These are phyloP conservation scores for Ceratocystis ficicola DNA, from an alignment of 2,329 filamentous ascomycete genomes.

Conservation along the genomic window DNA sequence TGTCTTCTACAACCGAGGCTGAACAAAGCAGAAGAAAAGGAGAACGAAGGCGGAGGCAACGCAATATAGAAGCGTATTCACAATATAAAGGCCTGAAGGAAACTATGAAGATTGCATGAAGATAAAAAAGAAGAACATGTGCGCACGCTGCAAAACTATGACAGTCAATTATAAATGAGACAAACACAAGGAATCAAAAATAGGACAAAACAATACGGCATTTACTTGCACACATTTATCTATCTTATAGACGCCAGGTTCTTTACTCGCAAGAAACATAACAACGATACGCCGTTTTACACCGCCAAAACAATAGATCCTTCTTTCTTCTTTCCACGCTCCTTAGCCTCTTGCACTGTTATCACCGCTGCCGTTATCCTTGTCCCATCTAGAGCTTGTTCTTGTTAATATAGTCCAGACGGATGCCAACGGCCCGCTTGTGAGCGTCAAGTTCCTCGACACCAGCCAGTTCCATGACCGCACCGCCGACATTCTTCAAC, in stretches of 20 bases:
- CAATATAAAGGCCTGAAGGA: too few species aligned
- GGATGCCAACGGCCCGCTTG: conserved; percentile 76
- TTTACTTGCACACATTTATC: background rate
- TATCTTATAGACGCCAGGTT: background rate
- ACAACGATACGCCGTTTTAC: background rate
- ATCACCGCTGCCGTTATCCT: too few species aligned
- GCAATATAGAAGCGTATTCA: too few species aligned
- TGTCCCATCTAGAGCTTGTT: conserved; percentile 20
- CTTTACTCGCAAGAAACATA: background rate
- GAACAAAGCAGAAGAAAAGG: background rate
- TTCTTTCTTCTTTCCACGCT: background rate
- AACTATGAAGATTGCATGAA: too few species aligned
- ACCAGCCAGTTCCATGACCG: conserved; percentile 89
- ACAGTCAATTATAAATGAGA: background rate
- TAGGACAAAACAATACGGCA: background rate
- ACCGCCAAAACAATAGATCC: background rate
- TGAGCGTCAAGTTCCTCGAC: conserved; percentile 94
- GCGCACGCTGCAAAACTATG: background rate
- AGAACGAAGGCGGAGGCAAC: background rate
- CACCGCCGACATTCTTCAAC: conserved; percentile 68
- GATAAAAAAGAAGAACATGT: too few species aligned
- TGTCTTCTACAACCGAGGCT: background rate
- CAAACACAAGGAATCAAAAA: background rate
- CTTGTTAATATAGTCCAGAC: conserved; percentile 43
- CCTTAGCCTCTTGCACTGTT: background rate